Base-by-base conservation (phyloP, 768 basidiomycete genomes). In the Suillus fuscotomentosus region DNA sequence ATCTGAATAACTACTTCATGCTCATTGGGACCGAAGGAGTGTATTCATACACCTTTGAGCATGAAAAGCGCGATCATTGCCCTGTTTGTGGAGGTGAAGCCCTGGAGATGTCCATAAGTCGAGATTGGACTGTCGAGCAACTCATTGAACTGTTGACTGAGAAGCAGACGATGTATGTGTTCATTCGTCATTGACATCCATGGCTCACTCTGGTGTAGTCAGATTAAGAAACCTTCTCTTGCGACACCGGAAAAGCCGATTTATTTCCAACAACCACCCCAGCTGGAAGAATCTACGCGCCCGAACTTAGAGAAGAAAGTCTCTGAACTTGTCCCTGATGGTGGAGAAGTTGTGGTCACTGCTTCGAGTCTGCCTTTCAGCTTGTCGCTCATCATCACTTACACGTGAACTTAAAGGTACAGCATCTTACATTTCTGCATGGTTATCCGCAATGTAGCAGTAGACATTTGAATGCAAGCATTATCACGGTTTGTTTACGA, bases 1-100 rank as follows among this genome's bases (percentile, higher is more conserved):
- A 89, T 73, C 82, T 99, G 62, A 92, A 97, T 78, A 98, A 98
- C 75, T 99, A 99, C 75, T 97, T 99, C 78, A 95, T 98, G 95
- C 85, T 99, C 63, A 95, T 96, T 66, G 97, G 97, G 41, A 98
- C 95, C 10, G 95, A 98, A 60, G 91, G 94, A 27, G 86, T 99
- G 11, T 99, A 99, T 78, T 95, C 97, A 2, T 96, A 92, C 78
- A 99, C 97, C 0, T 99, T 99, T 73, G 89, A 97, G 78, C 92
- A 97, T 72, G 94, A 98, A 79, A 89, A 88, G 71, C 90, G 95
- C 43, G 84, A 85, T 1, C 94, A 99, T 72, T 99, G 97, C 75
- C 97, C 97, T 3, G 97, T 99, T 8, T 99, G 97, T 70, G 97
- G 97, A 5, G 96, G 95, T 41, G 92, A 97, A 74, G 81, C 91